Conservation (phyloP, 768 basidiomycete genomes). For the Lentinula guzmanii region DNA sequence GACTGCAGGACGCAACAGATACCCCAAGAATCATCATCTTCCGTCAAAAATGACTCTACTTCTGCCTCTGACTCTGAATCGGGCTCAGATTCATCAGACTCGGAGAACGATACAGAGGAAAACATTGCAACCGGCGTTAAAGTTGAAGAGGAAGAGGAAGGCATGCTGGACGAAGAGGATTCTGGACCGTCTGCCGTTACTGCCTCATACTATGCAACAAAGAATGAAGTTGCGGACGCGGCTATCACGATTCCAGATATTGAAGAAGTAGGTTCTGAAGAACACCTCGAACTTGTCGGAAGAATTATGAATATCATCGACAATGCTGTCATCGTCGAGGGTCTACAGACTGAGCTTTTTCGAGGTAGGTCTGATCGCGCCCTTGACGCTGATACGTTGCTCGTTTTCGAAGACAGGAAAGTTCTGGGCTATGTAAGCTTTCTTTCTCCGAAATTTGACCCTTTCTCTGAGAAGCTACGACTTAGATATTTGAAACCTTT, state of each 20-base stretch:
- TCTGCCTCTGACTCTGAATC: slow-evolving; percentile 39
- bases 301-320: slow-evolving; percentile 73
- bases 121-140: not conserved
- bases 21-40: not conserved
- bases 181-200: slow-evolving; percentile 30
- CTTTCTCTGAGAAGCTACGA: slow-evolving; percentile 10
- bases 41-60: slow-evolving; percentile 15
- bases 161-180: slow-evolving; percentile 55
- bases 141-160: slow-evolving; percentile 19
- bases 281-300: slow-evolving; percentile 68
- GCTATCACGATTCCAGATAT: slow-evolving; percentile 60
- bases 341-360: slow-evolving; percentile 36
- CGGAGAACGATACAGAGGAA: slow-evolving; percentile 16
- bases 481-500: slow-evolving; percentile 89
- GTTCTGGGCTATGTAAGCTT: slow-evolving; percentile 81
- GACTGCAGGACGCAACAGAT: not conserved
- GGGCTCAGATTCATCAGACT: slow-evolving; percentile 31
- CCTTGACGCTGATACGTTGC: slow-evolving; percentile 83
- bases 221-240: slow-evolving; percentile 61
- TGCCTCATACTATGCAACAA: slow-evolving; percentile 49
- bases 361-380: slow-evolving; percentile 52
- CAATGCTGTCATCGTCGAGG: slow-evolving; percentile 69
- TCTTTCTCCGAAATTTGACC: not conserved
- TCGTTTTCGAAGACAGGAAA: slow-evolving; percentile 84
- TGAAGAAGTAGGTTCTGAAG: slow-evolving; percentile 55